phyloP scores from a whole-genome alignment of 2,329 filamentous ascomycete genomes.

The Calycina herbarum region DNA sequence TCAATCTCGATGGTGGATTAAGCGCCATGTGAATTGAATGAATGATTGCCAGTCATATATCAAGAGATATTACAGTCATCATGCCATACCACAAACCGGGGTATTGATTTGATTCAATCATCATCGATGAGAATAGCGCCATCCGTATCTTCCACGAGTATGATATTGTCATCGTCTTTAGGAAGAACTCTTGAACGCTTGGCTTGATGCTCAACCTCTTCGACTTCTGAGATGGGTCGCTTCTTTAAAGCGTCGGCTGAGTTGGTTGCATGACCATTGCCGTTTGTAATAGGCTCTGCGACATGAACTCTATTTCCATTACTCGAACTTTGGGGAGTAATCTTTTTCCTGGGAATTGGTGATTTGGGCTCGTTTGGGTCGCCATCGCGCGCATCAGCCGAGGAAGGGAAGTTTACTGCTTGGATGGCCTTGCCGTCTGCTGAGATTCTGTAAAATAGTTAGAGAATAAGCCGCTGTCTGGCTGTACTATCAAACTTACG shows the following conservation, averaged over 20 bases:
- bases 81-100: not conserved
- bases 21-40: conserved; percentile 61
- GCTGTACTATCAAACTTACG: conserved; percentile 45
- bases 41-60: not conserved
- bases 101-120: conserved; percentile 45
- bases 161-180: conserved; percentile 39
- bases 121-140: conserved; percentile 70
- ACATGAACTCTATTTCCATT: conserved; percentile 20
- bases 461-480: conserved; percentile 13
- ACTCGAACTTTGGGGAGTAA: conserved; percentile 23
- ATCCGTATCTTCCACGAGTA: conserved; percentile 42
- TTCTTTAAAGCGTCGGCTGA: conserved; percentile 34
- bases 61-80: not conserved
- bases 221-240: conserved; percentile 32
- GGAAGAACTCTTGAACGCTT: conserved; percentile 37
- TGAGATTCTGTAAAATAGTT: conserved; percentile 30
- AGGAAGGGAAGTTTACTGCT: conserved; percentile 30
- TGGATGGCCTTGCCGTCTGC: conserved; percentile 56
- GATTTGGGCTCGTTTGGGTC: conserved; percentile 22
- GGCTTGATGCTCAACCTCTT: conserved; percentile 20
- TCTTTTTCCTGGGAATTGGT: conserved; percentile 32
- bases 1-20: conserved; percentile 83
- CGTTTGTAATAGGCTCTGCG: conserved; percentile 19
- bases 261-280: conserved; percentile 14
- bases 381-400: conserved; percentile 6